phyloP scores from a whole-genome alignment of 2,329 filamentous ascomycete species.

The Microdochium trichocladiopsis region DNA sequence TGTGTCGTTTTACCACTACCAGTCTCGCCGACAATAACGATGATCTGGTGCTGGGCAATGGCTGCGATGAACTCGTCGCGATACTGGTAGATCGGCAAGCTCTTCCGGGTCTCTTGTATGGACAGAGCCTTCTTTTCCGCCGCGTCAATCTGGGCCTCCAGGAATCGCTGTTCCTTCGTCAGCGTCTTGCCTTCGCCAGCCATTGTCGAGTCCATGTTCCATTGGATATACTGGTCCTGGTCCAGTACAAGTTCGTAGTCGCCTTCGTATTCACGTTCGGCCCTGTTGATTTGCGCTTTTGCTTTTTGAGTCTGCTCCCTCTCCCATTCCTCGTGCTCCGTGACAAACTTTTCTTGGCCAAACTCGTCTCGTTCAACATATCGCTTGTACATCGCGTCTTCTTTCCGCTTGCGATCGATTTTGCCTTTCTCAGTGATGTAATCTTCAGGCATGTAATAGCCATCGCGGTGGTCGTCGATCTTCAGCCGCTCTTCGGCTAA shows the following conservation, averaged over 20 bases:
- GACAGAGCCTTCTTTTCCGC: constrained; percentile 82
- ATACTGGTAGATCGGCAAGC: constrained; percentile 83
- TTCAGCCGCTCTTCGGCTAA: constrained; percentile 77
- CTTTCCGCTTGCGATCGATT: constrained; percentile 78
- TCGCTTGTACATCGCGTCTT: constrained; percentile 82
- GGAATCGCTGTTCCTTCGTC: constrained; percentile 69
- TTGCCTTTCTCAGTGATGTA: constrained; percentile 93
- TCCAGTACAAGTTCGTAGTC: constrained; percentile 95
- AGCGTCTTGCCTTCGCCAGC: constrained; percentile 64
- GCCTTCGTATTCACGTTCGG: constrained; percentile 68
- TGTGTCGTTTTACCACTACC: constrained; percentile 96
- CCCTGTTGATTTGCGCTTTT: constrained; percentile 72
- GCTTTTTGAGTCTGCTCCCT: constrained; percentile 81
- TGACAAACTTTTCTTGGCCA: constrained; percentile 83
- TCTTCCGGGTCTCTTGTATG: constrained; percentile 88
- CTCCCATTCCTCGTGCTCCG: constrained; percentile 96
- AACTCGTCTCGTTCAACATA: constrained; percentile 84
- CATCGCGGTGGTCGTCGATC: constrained; percentile 88
- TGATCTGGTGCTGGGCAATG: constrained; percentile 74
- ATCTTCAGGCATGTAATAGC: constrained; percentile 88
- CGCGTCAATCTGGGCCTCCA: constrained; percentile 77
- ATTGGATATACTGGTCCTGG: constrained; percentile 79
- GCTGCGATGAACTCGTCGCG: constrained; percentile 82
- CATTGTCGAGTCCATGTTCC: constrained; percentile 67
- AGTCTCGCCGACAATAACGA: constrained; percentile 92